phyloP scores from a whole-genome alignment of 2,329 filamentous ascomycete species.

The Pseudogymnoascus sp. region DNA sequence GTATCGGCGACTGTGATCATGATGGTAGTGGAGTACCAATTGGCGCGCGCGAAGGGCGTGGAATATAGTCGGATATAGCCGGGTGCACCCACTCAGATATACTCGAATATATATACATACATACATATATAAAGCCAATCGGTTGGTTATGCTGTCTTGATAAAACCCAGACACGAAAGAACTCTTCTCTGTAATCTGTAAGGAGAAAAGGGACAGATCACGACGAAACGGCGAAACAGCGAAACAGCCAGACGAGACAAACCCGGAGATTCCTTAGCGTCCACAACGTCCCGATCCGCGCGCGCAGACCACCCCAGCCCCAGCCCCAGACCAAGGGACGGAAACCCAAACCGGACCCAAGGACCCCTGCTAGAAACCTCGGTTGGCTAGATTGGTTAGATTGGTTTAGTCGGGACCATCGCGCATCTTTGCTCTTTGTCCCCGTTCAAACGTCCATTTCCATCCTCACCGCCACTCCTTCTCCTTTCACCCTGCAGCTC shows the following conservation, averaged over 20 bases:
- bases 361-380: slow-evolving; percentile 1
- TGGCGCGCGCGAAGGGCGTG: background rate
- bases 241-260: background rate
- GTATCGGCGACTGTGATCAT: background rate
- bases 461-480: slow-evolving; percentile 1
- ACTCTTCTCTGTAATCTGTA: background rate
- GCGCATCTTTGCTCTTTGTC: slow-evolving; percentile 1
- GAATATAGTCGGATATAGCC: background rate
- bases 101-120: background rate
- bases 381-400: background rate
- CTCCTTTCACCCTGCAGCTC: slow-evolving; percentile 4
- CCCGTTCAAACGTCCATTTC: background rate
- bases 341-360: background rate
- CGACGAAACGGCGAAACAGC: background rate
- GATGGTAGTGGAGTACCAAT: background rate
- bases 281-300: slow-evolving; percentile 4
- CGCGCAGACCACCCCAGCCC: background rate
- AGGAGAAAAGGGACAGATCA: background rate
- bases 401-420: background rate
- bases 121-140: background rate
- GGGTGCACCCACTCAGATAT: background rate
- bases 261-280: background rate
- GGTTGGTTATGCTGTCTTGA: background rate
- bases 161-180: background rate
- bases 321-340: too few relatives aligned